Conservation (phyloP, 202 grass and related monocot species). For the Brachypodium distachyon region DNA sequence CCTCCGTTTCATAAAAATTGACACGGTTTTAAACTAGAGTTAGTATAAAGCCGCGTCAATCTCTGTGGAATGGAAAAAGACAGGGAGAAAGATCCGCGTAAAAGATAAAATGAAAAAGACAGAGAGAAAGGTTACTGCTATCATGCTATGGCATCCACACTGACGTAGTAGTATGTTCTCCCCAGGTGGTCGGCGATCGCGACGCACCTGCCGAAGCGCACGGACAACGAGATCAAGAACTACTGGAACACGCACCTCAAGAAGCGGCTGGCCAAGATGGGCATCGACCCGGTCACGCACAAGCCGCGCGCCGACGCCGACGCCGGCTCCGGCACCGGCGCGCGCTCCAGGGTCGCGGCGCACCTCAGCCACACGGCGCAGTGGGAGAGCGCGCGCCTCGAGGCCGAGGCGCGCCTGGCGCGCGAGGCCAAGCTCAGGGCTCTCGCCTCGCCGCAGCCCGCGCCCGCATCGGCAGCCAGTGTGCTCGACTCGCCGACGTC, state of each 20-base stretch:
- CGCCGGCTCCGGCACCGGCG: not conserved
- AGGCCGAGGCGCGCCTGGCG: constrained; percentile 57
- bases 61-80: not conserved
- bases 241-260: constrained; percentile 96
- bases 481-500: constrained; percentile 37
- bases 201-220: constrained; percentile 71
- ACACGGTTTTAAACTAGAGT: no score
- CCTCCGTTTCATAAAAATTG: no score
- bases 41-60: no score
- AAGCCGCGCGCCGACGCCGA: constrained; percentile 39
- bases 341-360: constrained; percentile 14
- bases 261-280: constrained; percentile 67
- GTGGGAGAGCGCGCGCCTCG: constrained; percentile 65
- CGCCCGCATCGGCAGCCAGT: not conserved
- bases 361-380: constrained; percentile 75
- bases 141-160: no score
- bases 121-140: no score
- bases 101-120: no score
- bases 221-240: constrained; percentile 95
- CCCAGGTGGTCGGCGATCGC: constrained; percentile 88
- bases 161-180: not conserved
- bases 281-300: constrained; percentile 53
- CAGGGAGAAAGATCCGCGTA: not conserved
- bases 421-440: constrained; percentile 50
- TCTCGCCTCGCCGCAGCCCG: not conserved